A percentile compares a stretch with the other conserved stretches of the same genome.
Evolutionary conservation across 2,329 filamentous ascomycete genomes (phyloP).

Genomic region (Monosporascus sp.): DNA sequence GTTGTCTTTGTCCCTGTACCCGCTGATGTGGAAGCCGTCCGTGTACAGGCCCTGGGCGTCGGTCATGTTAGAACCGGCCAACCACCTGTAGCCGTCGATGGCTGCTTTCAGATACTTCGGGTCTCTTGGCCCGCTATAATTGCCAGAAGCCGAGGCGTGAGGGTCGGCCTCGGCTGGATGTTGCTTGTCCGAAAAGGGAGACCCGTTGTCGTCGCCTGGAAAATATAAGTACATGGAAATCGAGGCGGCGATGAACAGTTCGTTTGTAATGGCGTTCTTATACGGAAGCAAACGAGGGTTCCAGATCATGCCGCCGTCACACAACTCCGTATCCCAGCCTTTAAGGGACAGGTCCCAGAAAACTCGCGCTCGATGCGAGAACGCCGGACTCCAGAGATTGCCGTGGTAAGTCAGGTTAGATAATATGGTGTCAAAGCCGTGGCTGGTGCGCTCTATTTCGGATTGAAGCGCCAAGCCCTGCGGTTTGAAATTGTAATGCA

Average conservation of each 20-base stretch:
- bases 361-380: conserved; percentile 74
- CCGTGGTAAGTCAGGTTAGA: conserved; percentile 64
- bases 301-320: conserved; percentile 87
- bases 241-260: conserved; percentile 80
- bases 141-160: conserved; percentile 28
- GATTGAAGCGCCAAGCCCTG: background rate
- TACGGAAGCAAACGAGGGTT: conserved; percentile 75
- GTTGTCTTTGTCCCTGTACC: conserved; percentile 51
- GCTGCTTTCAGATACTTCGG: conserved; percentile 67
- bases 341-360: conserved; percentile 78
- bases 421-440: conserved; percentile 26
- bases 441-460: conserved; percentile 16
- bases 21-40: conserved; percentile 83
- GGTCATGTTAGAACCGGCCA: conserved; percentile 74
- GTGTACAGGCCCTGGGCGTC: conserved; percentile 69
- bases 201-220: conserved; percentile 70
- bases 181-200: conserved; percentile 52
- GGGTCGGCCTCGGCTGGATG: conserved; percentile 1
- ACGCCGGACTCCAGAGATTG: conserved; percentile 66
- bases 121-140: conserved; percentile 40
- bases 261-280: conserved; percentile 95
- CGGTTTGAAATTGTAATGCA: conserved; percentile 46
- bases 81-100: conserved; percentile 74
- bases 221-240: conserved; percentile 87
- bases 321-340: conserved; percentile 79